Evolutionary conservation across 352 stramenopile species (phyloP).

Genomic region (Phytophthora citricola): DNA sequence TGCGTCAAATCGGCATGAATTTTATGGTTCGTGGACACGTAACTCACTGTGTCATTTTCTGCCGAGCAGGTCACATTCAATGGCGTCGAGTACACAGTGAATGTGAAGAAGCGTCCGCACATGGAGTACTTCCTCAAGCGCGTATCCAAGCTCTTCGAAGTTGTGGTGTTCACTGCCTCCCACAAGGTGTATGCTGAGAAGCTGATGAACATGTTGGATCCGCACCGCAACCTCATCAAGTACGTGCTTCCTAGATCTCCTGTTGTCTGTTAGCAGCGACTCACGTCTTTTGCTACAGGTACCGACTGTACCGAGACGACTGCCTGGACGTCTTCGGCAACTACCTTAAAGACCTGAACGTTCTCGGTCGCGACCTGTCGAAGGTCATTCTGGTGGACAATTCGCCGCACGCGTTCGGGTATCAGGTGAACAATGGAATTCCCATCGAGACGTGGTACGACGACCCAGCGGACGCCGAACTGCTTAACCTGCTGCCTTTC

Average conservation of each 20-base stretch:
- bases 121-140: constrained; percentile 95
- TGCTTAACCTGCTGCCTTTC: constrained; percentile 97
- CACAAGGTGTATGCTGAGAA: constrained; percentile 96
- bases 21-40: background rate
- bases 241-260: constrained; percentile 28
- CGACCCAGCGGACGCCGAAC: constrained; percentile 95
- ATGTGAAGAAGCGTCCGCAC: constrained; percentile 96
- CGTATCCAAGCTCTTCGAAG: constrained; percentile 95
- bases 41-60: background rate
- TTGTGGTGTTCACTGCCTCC: constrained; percentile 99
- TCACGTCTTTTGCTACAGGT: constrained; percentile 48
- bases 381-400: constrained; percentile 97
- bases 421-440: constrained; percentile 98
- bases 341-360: constrained; percentile 99
- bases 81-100: constrained; percentile 95
- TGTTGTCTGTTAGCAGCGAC: background rate
- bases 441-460: constrained; percentile 99
- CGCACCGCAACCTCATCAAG: constrained; percentile 89
- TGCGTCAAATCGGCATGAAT: constrained; percentile 36
- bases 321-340: constrained; percentile 98
- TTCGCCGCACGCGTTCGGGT: constrained; percentile 97
- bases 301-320: constrained; percentile 95
- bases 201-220: constrained; percentile 97
- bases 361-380: constrained; percentile 93
- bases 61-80: constrained; percentile 90